A percentile compares a stretch with the other conserved stretches of the same genome.
Evolutionary conservation across 345 rosid species (phyloP).

Genomic region (Brassica juncea): DNA sequence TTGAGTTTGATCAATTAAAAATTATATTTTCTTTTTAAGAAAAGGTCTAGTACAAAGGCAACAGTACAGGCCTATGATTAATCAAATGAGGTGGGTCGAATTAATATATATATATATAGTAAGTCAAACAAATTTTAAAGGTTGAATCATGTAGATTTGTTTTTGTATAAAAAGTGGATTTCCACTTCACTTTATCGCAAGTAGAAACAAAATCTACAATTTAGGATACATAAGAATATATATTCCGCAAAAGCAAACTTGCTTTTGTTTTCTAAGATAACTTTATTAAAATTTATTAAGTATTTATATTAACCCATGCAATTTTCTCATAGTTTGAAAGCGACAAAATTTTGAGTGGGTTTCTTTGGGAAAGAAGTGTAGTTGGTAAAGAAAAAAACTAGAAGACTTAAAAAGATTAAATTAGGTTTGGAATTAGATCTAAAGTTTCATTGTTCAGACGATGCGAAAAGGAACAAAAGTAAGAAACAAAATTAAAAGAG

Average conservation of each 20-base stretch:
- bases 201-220: conserved; percentile 13
- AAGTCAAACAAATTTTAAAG: conserved; percentile 39
- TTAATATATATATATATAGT: conserved; percentile 17
- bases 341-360: conserved; percentile 12
- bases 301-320: neutral
- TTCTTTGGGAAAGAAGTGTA: neutral
- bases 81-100: conserved; percentile 44
- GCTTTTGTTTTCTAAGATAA: neutral
- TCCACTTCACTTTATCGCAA: conserved; percentile 18
- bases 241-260: neutral
- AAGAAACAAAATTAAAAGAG: conserved; percentile 18
- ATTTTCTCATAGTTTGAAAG: conserved; percentile 14
- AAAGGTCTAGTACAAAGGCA: conserved; percentile 26
- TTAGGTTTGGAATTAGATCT: conserved; percentile 16
- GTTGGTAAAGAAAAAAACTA: neutral
- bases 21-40: neutral
- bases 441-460: conserved; percentile 34
- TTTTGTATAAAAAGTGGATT: neutral
- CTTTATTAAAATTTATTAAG: too few species aligned
- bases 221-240: neutral
- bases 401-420: neutral
- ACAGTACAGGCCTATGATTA: conserved; percentile 38
- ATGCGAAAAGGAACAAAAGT: conserved; percentile 3
- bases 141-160: conserved; percentile 43
- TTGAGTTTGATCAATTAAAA: neutral